Evolutionary conservation across 495 filamentous ascomycete genomes (phyloP), one percentile per base, ranked within the genome.

Genomic region (Chaetomidium leptoderma): DNA sequence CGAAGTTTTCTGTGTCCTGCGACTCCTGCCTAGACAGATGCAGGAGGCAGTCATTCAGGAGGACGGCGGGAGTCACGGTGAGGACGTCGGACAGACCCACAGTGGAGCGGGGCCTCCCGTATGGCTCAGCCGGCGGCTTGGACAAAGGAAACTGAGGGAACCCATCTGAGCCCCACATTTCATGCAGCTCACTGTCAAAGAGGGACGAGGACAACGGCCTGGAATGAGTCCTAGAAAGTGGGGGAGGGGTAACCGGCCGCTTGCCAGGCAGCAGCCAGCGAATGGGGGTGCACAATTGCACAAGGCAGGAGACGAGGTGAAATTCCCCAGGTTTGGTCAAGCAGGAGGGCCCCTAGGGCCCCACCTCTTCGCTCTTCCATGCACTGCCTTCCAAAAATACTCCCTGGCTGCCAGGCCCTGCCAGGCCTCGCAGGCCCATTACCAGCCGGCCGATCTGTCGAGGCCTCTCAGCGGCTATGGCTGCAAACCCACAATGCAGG

Each of bases 381-480:
- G 49, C 39, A 46, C 57, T 13, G 48, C 57, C 57, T 47, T 48
- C 51, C 43, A 43, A 48, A 43, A 42, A 30, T 39, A 24, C 4
- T 9, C 30, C 14, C 9, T 9, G 7, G 8, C 3, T 44, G 26
- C 11, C 7, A 39, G 16, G 49, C n/a, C 27, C 16, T 30, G 21
- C 36, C 36, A 30, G 37, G 30, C 23, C 6, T 16, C n/a, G 13
- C 47, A 24, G 21, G 21, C 11, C 48, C 24, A 21, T 33, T 36
- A 55, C 37, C 43, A 21, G 35, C 60, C 48, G 58, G 63, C 63
- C 52, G 37, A 11, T 24, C 33, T 33, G 11, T 23, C 47, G 61
- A 66, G 64, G 60, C 63, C 57, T 60, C 62, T 58, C 47, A 52
- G 62, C 62, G 65, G 65, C 59, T 64, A 62, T 58, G 57, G 55